Conservation (phyloP, 208 protist genomes). For the Balamuthia mandrillaris region DNA sequence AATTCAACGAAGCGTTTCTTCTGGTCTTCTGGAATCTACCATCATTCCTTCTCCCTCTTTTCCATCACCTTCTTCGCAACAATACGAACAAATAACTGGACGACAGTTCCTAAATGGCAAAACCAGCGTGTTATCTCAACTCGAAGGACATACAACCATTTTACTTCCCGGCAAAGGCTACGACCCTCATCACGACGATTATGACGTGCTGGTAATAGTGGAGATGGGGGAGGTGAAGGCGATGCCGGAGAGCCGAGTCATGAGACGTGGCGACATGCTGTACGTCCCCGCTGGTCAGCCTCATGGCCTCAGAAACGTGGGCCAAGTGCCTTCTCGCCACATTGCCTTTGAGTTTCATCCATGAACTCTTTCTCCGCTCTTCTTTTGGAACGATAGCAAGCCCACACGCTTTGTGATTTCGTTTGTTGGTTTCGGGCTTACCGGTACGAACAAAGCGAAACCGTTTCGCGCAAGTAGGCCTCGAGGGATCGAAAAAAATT, state of each 20-base stretch:
- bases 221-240: neutral
- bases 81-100: too few relatives aligned
- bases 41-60: too few relatives aligned
- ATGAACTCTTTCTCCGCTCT: too few relatives aligned
- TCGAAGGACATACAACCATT: neutral
- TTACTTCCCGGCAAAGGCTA: neutral
- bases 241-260: neutral
- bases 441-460: too few relatives aligned
- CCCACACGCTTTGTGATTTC: too few relatives aligned
- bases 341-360: neutral
- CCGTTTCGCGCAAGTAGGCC: too few relatives aligned
- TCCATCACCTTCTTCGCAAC: too few relatives aligned
- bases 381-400: too few relatives aligned
- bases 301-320: neutral
- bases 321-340: neutral
- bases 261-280: neutral
- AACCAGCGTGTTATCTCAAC: neutral
- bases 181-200: neutral
- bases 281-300: neutral
- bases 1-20: neutral
- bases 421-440: too few relatives aligned
- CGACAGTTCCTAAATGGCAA: neutral
- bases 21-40: too few relatives aligned
- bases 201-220: neutral
- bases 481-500: too few relatives aligned